Evolutionary conservation across 2,329 filamentous ascomycete genomes (phyloP), one percentile per base, ranked within the genome.

Genomic region (Colletotrichum incanum): DNA sequence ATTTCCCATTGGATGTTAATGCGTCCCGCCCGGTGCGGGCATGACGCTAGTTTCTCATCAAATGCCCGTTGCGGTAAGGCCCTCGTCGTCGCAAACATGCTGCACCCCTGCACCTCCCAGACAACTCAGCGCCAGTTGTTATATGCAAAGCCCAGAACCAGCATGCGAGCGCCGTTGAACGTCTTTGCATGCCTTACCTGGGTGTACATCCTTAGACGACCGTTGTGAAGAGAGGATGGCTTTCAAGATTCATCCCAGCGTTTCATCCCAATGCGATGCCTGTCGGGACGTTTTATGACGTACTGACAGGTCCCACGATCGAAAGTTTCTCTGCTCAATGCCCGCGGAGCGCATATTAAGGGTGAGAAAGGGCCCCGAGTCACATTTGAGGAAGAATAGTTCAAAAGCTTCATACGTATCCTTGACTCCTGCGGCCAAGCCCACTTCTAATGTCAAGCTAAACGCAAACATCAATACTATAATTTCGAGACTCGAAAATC

Each of bases 1-100:
- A 28, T 16, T 23, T 18, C 34, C 20, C 39, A 60, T 49, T 59
- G 52, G 65, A 41, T 39, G 52, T 64, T 59, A 26, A 68, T 64
- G 69, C 58, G 52, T 18, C 65, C 47, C 18, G 1, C 49, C 43
- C 69, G 69, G 59, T 39, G 34, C 69, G 65, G 55, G 69, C 69
- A 72, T 72, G 65, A 72, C 69, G 65, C 59, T 69, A 55, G 65
- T 64, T 43, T 72, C 69, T 72, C 65, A 72, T 72, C 58, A 12
- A 64, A 65, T 61, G 69, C 69, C 69, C 59, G 65, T 72, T 72
- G 59, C 59, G 69, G 69, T 69, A 72, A 69, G 59, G 69, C 69
- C 61, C 43, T 60, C 39, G 65, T 52, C 59, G 31, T 28, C n/a
- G 20, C 23, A 3, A 23, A 52, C 69, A 64, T 52, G 65, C 59